Percentiles rank a stretch among this genome's conserved stretches.
Evolutionary conservation across 108 stramenopile genomes (phyloP).

Genomic region (Fragilaria crotonensis): DNA sequence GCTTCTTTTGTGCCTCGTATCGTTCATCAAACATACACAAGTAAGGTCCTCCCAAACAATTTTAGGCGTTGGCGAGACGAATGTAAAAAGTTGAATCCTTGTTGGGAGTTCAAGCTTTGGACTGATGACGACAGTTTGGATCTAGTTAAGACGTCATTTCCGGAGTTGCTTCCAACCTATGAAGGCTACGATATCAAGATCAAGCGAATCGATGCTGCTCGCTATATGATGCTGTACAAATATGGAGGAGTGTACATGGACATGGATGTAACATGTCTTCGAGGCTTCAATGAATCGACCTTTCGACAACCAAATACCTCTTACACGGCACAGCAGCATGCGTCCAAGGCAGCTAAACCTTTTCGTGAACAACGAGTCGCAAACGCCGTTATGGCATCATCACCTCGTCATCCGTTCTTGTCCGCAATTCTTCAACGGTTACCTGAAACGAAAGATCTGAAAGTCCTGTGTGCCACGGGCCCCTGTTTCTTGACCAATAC

Average conservation of each 20-base stretch:
- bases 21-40: slow-evolving; percentile 2
- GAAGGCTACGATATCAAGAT: slow-evolving; percentile 21
- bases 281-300: background rate
- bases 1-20: background rate
- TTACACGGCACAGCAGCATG: background rate
- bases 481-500: background rate
- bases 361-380: background rate
- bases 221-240: slow-evolving; percentile 31
- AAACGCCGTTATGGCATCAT: background rate
- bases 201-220: slow-evolving; percentile 40
- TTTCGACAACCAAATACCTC: background rate
- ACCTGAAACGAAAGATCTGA: background rate
- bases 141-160: slow-evolving; percentile 18
- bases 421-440: background rate
- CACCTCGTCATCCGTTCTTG: background rate
- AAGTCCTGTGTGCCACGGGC: background rate
- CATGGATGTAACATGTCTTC: slow-evolving; percentile 1
- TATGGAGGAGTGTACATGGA: slow-evolving; percentile 12
- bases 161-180: slow-evolving; percentile 20
- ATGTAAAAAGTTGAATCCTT: background rate
- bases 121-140: slow-evolving; percentile 26
- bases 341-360: background rate
- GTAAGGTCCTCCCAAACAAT: background rate
- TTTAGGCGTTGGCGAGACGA: background rate
- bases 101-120: slow-evolving; percentile 14